Base-by-base conservation (phyloP, 345 rosid genomes). In the Passiflora organensis region DNA sequence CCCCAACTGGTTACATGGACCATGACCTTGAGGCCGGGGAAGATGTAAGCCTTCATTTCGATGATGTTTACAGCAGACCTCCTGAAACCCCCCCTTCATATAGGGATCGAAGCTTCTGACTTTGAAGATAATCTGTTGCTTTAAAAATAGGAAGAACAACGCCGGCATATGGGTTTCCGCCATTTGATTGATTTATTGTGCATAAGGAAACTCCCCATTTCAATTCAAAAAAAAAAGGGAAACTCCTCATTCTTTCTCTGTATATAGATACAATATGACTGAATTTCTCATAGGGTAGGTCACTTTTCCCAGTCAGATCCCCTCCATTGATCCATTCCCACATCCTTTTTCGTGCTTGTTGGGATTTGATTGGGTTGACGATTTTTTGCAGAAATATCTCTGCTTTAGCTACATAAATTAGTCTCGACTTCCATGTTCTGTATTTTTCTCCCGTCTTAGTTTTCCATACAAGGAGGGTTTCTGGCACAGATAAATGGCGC, bases 51-150 rank as follows among this genome's bases (percentile, higher is more conserved):
- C 95, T 93, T 36, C 89, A 89, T 70, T 93, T 93, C 52, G 97
- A 74, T 52, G 89, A 89, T 67, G 59, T 93, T 60, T 93, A 80
- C 68, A 77, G 80, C 77, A 72, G 73, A 63, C 87, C 86, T 17
- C 89, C 83, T 4, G 77, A 76, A 62, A 79, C 78, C 55, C 79
- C 77, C 14, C 55, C 55, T 0, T 53, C 63, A 39, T 58, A 62
- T 58, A 43, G 61, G 25, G 69, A 64, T 32, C 64, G 48, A 13
- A 65, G 66, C 64, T 59, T 78, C 18, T 58, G 48, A 51, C 55
- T 38, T 41, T 53, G 37, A 25, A 36, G 24, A 5, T 16, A 41
- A 28, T 22, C 19, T 42, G 13, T 34, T 42, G 20, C 22, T 50
- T 56, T 63, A 9, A 53, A 45, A 37, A 50, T 18, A 48, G 66